These are phyloP conservation scores for Euphorbia corollata DNA, from an alignment of 441 rosid genomes.

Conservation along the genomic window DNA sequence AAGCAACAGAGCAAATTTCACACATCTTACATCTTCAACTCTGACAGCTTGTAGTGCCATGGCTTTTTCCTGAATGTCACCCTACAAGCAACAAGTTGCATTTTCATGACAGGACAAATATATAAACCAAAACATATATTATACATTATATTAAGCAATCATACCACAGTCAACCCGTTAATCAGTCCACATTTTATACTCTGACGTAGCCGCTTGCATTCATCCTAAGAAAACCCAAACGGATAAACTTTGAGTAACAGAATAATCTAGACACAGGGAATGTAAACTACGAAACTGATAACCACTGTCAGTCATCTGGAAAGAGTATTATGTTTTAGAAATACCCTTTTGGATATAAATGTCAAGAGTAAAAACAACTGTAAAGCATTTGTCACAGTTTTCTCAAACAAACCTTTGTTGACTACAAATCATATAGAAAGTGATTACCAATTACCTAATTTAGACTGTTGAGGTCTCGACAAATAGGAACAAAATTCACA, in stretches of 20 bases:
- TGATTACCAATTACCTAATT: no score
- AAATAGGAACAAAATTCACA: background rate
- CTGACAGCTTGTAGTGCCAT: constrained; percentile 73
- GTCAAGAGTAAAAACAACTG: background rate
- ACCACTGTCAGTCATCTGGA: background rate
- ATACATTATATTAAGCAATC: constrained; percentile 15
- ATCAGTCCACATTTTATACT: constrained; percentile 93
- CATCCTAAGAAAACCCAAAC: constrained; percentile 54
- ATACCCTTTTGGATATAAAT: background rate
- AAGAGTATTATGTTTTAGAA: background rate
- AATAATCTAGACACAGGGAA: background rate
- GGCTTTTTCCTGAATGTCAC: constrained; percentile 88
- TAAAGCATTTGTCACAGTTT: background rate
- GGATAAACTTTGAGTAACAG: constrained; percentile 7
- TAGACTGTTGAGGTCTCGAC: background rate
- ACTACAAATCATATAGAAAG: no score
- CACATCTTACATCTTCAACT: constrained; percentile 79
- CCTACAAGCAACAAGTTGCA: constrained; percentile 41
- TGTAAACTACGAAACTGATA: background rate
- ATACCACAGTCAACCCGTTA: constrained; percentile 81
- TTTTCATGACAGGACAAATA: constrained; percentile 18
- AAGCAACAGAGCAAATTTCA: background rate
- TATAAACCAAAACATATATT: constrained; percentile 6
- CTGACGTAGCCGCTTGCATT: constrained; percentile 92
- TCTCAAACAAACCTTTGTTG: background rate